Conservation (phyloP, 768 basidiomycete genomes). For the Trametes punicea region DNA sequence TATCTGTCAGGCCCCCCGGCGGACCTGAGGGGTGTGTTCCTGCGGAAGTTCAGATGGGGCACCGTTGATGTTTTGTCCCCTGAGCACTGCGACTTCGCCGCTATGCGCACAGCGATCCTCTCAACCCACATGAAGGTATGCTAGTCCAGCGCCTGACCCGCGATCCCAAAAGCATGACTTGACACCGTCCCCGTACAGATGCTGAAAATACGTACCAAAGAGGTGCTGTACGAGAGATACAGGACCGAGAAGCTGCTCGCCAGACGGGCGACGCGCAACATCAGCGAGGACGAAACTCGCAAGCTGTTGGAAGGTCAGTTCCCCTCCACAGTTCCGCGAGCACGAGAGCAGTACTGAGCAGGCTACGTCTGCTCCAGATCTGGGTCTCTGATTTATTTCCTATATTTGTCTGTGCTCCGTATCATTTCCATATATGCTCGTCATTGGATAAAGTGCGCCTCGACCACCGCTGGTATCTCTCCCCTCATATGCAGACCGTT, state of each 20-base stretch:
- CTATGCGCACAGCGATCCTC: conserved; percentile 78
- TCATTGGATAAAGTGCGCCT: background rate
- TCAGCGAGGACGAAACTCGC: conserved; percentile 70
- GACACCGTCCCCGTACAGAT: too few species aligned
- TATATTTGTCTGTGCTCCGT: background rate
- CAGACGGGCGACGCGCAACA: conserved; percentile 75
- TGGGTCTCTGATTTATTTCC: conserved; percentile 19
- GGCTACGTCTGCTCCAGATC: conserved; percentile 10
- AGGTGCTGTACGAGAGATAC: conserved; percentile 91
- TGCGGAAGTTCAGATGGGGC: conserved; percentile 84
- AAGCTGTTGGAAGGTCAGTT: conserved; percentile 67
- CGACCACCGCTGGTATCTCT: background rate
- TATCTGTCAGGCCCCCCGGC: conserved; percentile 58
- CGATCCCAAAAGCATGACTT: background rate
- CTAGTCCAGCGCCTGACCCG: background rate
- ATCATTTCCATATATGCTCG: conserved; percentile 3
- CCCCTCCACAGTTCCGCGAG: background rate
- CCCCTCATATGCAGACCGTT: background rate
- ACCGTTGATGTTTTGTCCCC: conserved; percentile 84
- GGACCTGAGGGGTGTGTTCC: conserved; percentile 70
- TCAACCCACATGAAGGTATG: conserved; percentile 83
- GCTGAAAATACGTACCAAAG: conserved; percentile 78
- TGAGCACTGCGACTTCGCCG: conserved; percentile 83
- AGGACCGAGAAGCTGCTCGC: conserved; percentile 89
- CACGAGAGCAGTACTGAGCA: too few species aligned